Conservation (phyloP, 306 rosid genomes). For the Gynostemma pentaphyllum region DNA sequence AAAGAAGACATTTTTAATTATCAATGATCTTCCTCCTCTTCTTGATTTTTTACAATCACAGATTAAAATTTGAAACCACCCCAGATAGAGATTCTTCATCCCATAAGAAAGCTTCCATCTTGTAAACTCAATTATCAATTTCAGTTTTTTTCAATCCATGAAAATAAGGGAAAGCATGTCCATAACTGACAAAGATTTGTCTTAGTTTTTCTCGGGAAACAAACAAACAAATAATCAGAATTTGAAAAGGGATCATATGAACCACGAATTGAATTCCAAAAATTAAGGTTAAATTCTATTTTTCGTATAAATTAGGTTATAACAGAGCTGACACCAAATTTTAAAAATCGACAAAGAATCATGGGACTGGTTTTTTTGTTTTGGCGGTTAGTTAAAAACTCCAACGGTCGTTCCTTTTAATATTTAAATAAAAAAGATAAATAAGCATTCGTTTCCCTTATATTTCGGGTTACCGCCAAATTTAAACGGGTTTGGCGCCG, state of each 20-base stretch:
- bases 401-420: constrained; percentile 16
- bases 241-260: background rate
- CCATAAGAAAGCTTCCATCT: background rate
- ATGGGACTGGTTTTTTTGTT: background rate
- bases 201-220: background rate
- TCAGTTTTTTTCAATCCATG: background rate
- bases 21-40: background rate
- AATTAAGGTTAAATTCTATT: background rate
- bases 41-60: background rate
- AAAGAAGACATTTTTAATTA: constrained; percentile 5
- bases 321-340: background rate
- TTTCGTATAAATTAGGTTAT: background rate
- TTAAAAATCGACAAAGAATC: background rate
- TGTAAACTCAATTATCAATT: background rate
- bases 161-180: background rate
- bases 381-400: constrained; percentile 9
- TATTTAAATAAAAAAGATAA: background rate
- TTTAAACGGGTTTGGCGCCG: background rate
- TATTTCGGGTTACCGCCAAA: constrained; percentile 47
- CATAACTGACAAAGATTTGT: background rate
- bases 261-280: background rate
- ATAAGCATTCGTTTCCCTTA: constrained; percentile 20
- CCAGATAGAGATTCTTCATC: background rate
- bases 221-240: background rate
- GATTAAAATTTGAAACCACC: background rate